Percentiles rank a stretch among this genome's conserved stretches.
Conservation (phyloP, 2,329 filamentous ascomycete species). For the Fusarium sp. region DNA sequence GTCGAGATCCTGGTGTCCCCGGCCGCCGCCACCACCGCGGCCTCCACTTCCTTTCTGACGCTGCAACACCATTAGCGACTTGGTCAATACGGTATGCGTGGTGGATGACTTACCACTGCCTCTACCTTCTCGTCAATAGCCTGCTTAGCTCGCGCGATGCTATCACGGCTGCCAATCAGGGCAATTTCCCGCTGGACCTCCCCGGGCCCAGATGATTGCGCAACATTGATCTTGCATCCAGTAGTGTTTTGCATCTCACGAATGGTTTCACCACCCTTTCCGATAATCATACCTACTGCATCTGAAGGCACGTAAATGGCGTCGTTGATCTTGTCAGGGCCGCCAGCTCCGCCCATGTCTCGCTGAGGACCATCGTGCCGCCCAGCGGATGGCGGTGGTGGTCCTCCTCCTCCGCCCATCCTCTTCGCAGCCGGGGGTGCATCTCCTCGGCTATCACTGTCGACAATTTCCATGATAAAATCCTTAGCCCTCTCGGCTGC, state of each 20-base stretch:
- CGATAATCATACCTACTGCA: conserved; percentile 96
- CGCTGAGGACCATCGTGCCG: conserved; percentile 53
- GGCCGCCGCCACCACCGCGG: conserved; percentile 58
- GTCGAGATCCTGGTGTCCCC: conserved; percentile 69
- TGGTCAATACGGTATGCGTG: background rate
- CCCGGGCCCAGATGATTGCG: conserved; percentile 81
- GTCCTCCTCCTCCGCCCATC: conserved; percentile 40
- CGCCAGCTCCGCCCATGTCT: conserved; percentile 58
- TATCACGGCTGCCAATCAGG: conserved; percentile 82
- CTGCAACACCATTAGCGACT: conserved; percentile 55
- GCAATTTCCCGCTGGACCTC: conserved; percentile 91
- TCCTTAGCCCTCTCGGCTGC: conserved; percentile 86
- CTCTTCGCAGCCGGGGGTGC: conserved; percentile 53
- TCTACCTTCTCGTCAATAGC: conserved; percentile 95
- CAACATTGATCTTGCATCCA: conserved; percentile 95
- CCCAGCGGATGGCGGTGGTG: conserved; percentile 38
- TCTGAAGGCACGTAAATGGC: conserved; percentile 90
- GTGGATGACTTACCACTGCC: conserved; percentile 77
- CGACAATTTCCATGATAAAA: conserved; percentile 93
- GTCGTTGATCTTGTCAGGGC: conserved; percentile 82
- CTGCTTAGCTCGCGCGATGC: conserved; percentile 85
- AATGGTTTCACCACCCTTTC: conserved; percentile 94
- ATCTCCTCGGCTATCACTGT: conserved; percentile 83
- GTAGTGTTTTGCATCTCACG: conserved; percentile 92
- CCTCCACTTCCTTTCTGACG: conserved; percentile 68